Evolutionary conservation across 2,329 filamentous ascomycete genomes (phyloP).

Genomic region (Talaromyces sp.): DNA sequence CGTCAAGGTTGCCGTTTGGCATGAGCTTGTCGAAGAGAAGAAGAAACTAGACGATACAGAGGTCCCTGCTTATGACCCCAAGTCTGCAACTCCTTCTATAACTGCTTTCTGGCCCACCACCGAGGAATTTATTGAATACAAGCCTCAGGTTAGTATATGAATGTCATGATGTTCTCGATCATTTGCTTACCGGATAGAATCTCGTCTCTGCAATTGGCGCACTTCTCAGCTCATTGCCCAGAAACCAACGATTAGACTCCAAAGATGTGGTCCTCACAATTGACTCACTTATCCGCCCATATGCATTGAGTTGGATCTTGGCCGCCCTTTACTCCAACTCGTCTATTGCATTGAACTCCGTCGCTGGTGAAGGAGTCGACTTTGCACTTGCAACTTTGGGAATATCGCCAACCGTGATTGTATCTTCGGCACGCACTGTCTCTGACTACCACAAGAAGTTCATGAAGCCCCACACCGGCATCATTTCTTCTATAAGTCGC

Average conservation of each 20-base stretch:
- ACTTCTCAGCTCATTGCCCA: constrained; percentile 72
- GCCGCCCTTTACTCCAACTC: constrained; percentile 81
- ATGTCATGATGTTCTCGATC: not conserved
- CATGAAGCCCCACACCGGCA: constrained; percentile 58
- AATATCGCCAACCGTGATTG: constrained; percentile 77
- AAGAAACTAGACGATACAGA: constrained; percentile 59
- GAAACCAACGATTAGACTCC: constrained; percentile 68
- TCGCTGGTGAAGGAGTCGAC: constrained; percentile 71
- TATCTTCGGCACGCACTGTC: constrained; percentile 73
- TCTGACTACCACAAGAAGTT: constrained; percentile 65
- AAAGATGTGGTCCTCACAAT: constrained; percentile 82
- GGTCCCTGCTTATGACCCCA: constrained; percentile 63
- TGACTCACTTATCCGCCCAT: constrained; percentile 75
- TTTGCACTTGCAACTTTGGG: constrained; percentile 70
- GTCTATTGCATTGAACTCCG: constrained; percentile 84
- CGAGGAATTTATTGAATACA: constrained; percentile 77
- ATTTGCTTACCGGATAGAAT: constrained; percentile 54
- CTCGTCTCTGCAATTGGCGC: constrained; percentile 83
- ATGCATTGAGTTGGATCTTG: constrained; percentile 76
- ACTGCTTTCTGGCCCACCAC: constrained; percentile 42
- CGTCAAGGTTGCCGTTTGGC: constrained; percentile 86
- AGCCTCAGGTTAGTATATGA: constrained; percentile 56
- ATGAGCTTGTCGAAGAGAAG: constrained; percentile 76
- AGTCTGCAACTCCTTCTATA: constrained; percentile 49
- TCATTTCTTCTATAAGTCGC: constrained; percentile 66